A percentile compares a stretch with the other conserved stretches of the same genome.
phyloP scores from a whole-genome alignment of 495 filamentous ascomycete species.

The Amniculicola lignicola region DNA sequence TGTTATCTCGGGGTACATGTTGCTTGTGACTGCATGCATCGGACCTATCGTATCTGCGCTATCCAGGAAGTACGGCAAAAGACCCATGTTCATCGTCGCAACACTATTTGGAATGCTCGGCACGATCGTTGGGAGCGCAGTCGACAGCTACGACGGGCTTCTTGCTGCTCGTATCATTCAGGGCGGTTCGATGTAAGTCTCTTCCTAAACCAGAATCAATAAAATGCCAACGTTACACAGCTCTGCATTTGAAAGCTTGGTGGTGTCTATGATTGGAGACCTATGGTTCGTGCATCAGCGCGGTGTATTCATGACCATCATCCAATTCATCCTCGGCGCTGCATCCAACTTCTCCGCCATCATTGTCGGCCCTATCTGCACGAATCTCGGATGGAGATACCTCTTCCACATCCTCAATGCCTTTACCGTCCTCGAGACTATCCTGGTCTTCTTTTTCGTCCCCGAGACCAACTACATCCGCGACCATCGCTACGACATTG shows the following conservation, averaged over 20 bases:
- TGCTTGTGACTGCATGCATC: slow-evolving; percentile 23
- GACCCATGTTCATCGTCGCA: slow-evolving; percentile 15
- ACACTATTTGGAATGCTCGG: slow-evolving; percentile 26
- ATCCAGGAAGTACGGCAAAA: slow-evolving; percentile 30
- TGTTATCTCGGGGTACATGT: slow-evolving; percentile 27
- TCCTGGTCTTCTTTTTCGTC: slow-evolving; percentile 29
- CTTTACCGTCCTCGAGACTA: slow-evolving; percentile 20
- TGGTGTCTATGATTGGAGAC: slow-evolving; percentile 29
- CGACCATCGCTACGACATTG: slow-evolving; percentile 31
- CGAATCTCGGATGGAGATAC: slow-evolving; percentile 33
- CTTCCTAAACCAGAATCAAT: not conserved
- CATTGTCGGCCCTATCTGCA: slow-evolving; percentile 30
- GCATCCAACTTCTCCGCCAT: slow-evolving; percentile 30
- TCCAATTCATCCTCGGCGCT: slow-evolving; percentile 31
- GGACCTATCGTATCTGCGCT: slow-evolving; percentile 26
- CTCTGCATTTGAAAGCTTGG: slow-evolving; percentile 31
- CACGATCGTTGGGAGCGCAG: slow-evolving; percentile 21
- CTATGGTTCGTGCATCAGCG: slow-evolving; percentile 36
- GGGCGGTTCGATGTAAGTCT: slow-evolving; percentile 22
- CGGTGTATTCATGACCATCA: slow-evolving; percentile 26
- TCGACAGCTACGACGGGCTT: slow-evolving; percentile 23
- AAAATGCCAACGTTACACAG: not conserved
- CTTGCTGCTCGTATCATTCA: slow-evolving; percentile 28
- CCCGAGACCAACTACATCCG: slow-evolving; percentile 32
- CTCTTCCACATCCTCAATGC: slow-evolving; percentile 35